Percentiles rank a stretch among this genome's conserved stretches.
phyloP scores from a whole-genome alignment of 2,329 filamentous ascomycete genomes.

The Ramichloridium luteum region DNA sequence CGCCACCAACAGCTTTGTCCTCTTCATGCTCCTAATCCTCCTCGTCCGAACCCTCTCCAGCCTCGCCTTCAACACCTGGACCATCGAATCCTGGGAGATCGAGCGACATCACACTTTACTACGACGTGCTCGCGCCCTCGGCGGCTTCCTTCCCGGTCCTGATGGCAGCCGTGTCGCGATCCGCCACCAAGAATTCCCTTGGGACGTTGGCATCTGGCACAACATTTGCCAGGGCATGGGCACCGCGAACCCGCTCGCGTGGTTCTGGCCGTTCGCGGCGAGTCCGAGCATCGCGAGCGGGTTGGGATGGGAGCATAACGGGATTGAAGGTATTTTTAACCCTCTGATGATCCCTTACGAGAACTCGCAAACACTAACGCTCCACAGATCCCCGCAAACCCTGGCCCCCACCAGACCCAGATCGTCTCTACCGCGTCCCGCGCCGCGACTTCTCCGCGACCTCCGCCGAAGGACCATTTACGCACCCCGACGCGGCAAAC shows the following conservation, averaged over 20 bases:
- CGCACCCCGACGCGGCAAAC: background rate
- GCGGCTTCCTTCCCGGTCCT: slow-evolving; percentile 45
- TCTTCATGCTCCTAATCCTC: slow-evolving; percentile 53
- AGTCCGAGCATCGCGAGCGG: slow-evolving; percentile 42
- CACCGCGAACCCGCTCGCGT: slow-evolving; percentile 49
- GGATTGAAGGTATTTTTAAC: slow-evolving; percentile 50
- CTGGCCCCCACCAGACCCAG: slow-evolving; percentile 42
- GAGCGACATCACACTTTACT: slow-evolving; percentile 36
- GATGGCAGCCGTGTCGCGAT: slow-evolving; percentile 44
- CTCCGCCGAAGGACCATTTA: background rate
- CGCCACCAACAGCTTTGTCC: slow-evolving; percentile 45
- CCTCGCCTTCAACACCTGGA: slow-evolving; percentile 59
- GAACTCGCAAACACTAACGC: too few species aligned
- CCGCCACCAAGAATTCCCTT: slow-evolving; percentile 63
- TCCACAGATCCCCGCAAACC: slow-evolving; percentile 23
- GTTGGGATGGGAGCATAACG: slow-evolving; percentile 57
- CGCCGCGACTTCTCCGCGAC: background rate
- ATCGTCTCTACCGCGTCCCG: slow-evolving; percentile 28
- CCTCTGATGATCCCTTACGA: slow-evolving; percentile 1
- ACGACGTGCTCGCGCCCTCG: slow-evolving; percentile 35
- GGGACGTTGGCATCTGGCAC: slow-evolving; percentile 61
- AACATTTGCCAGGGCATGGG: slow-evolving; percentile 72
- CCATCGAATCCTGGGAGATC: slow-evolving; percentile 66
- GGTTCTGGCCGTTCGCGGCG: slow-evolving; percentile 55
- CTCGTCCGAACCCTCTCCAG: slow-evolving; percentile 49